Evolutionary conservation across 257 asterid genomes (phyloP).

Genomic region (Cynanchum wilfordii): DNA sequence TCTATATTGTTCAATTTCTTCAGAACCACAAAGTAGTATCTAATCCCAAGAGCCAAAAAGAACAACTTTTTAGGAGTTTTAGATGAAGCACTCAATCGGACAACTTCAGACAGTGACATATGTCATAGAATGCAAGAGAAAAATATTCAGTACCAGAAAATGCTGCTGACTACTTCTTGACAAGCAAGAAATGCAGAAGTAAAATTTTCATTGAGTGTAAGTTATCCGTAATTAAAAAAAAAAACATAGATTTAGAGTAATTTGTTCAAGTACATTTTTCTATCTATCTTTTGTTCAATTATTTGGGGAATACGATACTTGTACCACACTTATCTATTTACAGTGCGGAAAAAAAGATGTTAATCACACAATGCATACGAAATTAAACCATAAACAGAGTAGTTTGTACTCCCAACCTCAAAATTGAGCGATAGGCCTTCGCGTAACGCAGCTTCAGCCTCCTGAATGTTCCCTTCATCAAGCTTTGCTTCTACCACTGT

Average conservation of each 20-base stretch:
- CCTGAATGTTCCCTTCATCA: conserved; percentile 88
- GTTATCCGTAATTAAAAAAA: background rate
- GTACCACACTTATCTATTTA: background rate
- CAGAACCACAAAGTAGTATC: background rate
- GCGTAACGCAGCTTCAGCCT: conserved; percentile 92
- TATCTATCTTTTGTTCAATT: background rate
- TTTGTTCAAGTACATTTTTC: too few species aligned
- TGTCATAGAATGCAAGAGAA: background rate
- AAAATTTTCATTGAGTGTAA: background rate
- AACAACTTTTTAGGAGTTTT: background rate
- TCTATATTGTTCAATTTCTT: background rate
- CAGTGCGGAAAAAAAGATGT: background rate
- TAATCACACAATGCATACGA: background rate
- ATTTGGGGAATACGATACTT: background rate
- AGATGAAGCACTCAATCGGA: background rate
- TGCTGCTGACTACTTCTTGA: background rate
- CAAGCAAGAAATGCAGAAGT: background rate
- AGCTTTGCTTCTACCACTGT: conserved; percentile 79
- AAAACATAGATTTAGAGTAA: background rate
- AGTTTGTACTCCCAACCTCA: conserved; percentile 54
- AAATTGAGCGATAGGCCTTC: conserved; percentile 89
- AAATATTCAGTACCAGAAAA: background rate
- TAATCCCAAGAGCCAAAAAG: background rate
- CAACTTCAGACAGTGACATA: background rate
- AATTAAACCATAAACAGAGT: background rate